These are phyloP conservation scores for Vitis hybrid DNA, from an alignment of 177 flowering plant species.

Conservation along the genomic window DNA sequence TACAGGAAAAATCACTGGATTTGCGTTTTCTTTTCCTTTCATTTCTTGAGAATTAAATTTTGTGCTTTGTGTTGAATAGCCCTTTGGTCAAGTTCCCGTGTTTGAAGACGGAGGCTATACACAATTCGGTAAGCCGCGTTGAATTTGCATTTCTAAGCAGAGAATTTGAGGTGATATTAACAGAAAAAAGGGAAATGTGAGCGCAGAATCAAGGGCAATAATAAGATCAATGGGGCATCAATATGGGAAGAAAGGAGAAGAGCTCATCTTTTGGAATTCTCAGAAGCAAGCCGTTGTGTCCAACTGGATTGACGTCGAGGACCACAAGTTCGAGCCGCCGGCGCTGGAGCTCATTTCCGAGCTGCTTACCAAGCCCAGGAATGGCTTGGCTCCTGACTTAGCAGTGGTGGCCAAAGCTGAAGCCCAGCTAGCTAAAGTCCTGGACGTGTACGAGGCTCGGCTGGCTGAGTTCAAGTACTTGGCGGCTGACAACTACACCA, in stretches of 20 bases:
- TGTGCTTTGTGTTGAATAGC: slow-evolving; percentile 31
- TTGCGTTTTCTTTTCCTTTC: background rate
- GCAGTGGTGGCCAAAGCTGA: slow-evolving; percentile 46
- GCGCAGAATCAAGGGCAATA: slow-evolving; percentile 77
- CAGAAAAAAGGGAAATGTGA: no score
- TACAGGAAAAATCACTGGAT: background rate
- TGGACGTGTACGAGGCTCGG: slow-evolving; percentile 65
- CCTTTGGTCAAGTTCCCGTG: slow-evolving; percentile 61
- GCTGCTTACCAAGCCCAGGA: slow-evolving; percentile 32
- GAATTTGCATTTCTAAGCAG: no score
- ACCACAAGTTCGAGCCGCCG: slow-evolving; percentile 50
- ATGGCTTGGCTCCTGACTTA: slow-evolving; percentile 38
- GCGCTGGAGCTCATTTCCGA: slow-evolving; percentile 43
- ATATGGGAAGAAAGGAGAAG: slow-evolving; percentile 42
- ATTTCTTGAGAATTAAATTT: background rate
- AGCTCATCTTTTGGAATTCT: slow-evolving; percentile 26
- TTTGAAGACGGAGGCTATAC: slow-evolving; percentile 54
- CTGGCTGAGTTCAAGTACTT: slow-evolving; percentile 53
- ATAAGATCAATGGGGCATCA: slow-evolving; percentile 43
- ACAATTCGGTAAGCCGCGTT: slow-evolving; percentile 40
- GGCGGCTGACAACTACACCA: slow-evolving; percentile 49
- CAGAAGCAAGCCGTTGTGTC: slow-evolving; percentile 27
- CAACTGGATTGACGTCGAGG: slow-evolving; percentile 68
- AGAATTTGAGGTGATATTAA: no score
- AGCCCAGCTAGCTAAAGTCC: slow-evolving; percentile 48